These are phyloP conservation scores for Camellia lanceoleosa DNA, from an alignment of 148 eudicot genomes.

Conservation along the genomic window DNA sequence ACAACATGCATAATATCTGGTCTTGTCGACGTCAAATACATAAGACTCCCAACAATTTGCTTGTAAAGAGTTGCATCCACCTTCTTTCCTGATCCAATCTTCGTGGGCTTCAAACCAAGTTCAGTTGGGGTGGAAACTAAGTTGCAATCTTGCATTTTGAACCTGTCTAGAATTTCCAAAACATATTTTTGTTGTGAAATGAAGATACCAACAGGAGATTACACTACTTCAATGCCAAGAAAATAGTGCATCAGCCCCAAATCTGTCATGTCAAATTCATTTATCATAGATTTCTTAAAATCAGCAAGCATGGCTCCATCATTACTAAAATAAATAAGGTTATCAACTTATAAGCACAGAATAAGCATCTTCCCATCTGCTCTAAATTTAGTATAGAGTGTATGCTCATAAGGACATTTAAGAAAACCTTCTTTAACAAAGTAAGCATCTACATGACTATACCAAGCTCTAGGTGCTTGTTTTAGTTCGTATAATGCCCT, in stretches of 20 bases:
- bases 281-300: too few relatives aligned
- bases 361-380: background rate
- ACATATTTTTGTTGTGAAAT: background rate
- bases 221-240: background rate
- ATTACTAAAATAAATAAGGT: slow-evolving; percentile 5
- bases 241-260: too few relatives aligned
- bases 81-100: background rate
- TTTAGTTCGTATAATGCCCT: too few relatives aligned
- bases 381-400: too few relatives aligned
- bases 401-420: too few relatives aligned
- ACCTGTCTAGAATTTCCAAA: background rate
- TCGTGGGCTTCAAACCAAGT: background rate
- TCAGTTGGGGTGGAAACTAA: background rate
- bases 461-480: too few relatives aligned
- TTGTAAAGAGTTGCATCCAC: slow-evolving; percentile 1
- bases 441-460: too few relatives aligned
- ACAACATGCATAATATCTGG: background rate
- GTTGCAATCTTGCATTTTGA: background rate
- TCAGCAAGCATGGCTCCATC: background rate
- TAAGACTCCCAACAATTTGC: slow-evolving; percentile 3
- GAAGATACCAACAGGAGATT: background rate
- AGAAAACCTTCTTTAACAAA: too few relatives aligned
- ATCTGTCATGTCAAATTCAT: too few relatives aligned
- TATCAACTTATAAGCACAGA: slow-evolving; percentile 6
- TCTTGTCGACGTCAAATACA: background rate